Conservation (phyloP, 2,329 filamentous ascomycete species). For the Thelonectria rubi region DNA sequence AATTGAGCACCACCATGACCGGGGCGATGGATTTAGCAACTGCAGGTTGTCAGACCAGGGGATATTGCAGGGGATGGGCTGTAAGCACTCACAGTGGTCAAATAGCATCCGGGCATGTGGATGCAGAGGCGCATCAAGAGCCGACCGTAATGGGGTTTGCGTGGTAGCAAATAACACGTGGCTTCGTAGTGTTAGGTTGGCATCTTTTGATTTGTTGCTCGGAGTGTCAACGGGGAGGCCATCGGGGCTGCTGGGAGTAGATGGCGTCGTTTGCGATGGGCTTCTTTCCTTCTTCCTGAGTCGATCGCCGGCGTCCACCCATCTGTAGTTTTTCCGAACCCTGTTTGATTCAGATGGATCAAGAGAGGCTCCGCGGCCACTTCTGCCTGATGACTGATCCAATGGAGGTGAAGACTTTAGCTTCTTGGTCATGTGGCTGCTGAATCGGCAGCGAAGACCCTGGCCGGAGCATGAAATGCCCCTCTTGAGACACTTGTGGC, state of each 20-base stretch:
- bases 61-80: fast-evolving
- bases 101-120: conserved; percentile 48
- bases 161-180: background rate
- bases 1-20: conserved; percentile 52
- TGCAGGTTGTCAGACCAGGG: conserved; percentile 24
- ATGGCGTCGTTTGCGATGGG: background rate
- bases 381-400: background rate
- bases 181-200: background rate
- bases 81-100: conserved; percentile 43
- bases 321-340: conserved; percentile 23
- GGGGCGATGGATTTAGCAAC: conserved; percentile 50
- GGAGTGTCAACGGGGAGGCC: background rate
- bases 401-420: background rate
- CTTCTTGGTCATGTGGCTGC: conserved; percentile 40
- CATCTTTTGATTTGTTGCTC: background rate
- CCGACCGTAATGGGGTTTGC: conserved; percentile 28
- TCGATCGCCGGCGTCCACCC: conserved; percentile 29
- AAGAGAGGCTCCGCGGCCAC: background rate
- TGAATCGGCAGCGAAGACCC: conserved; percentile 49
- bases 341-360: background rate
- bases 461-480: conserved; percentile 52
- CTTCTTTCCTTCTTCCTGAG: conserved; percentile 20
- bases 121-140: conserved; percentile 39
- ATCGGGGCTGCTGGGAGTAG: background rate
- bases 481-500: conserved; percentile 51